phyloP scores from a whole-genome alignment of 371 early-diverging fungal genomes.

The Rhizopus stolonifer region DNA sequence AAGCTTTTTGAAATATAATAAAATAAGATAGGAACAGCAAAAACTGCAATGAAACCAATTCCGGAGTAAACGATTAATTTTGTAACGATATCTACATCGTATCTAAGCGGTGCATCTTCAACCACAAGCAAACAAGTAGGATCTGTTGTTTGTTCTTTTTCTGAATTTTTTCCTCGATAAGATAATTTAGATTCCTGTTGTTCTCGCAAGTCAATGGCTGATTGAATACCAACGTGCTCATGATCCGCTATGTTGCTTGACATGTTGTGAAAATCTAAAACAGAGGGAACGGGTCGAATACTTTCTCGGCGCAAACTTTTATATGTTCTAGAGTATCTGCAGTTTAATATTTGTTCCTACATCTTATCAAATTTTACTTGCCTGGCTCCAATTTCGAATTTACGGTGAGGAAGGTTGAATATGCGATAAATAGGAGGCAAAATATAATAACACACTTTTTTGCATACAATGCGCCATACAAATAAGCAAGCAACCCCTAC shows the following conservation, averaged over 20 bases:
- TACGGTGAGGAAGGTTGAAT: slow-evolving; percentile 61
- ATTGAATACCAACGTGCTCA: slow-evolving; percentile 56
- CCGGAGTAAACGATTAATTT: slow-evolving; percentile 72
- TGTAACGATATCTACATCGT: slow-evolving; percentile 70
- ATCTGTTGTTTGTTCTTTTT: slow-evolving; percentile 23
- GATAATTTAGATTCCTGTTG: slow-evolving; percentile 32
- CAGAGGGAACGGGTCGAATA: slow-evolving; percentile 65
- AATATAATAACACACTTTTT: slow-evolving; percentile 56
- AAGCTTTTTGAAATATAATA: slow-evolving; percentile 23
- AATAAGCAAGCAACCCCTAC: slow-evolving; percentile 59
- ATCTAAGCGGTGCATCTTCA: slow-evolving; percentile 57
- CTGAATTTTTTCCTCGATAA: slow-evolving; percentile 30
- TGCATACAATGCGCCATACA: slow-evolving; percentile 62
- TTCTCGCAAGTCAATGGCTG: slow-evolving; percentile 59
- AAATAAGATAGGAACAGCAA: slow-evolving; percentile 52
- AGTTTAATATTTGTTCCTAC: neutral
- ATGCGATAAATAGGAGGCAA: slow-evolving; percentile 64
- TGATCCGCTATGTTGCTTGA: slow-evolving; percentile 45
- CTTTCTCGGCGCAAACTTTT: slow-evolving; percentile 57
- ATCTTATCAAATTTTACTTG: slow-evolving; percentile 8
- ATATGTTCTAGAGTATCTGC: slow-evolving; percentile 46
- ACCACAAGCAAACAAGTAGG: slow-evolving; percentile 40
- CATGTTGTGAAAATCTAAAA: slow-evolving; percentile 57
- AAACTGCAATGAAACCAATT: slow-evolving; percentile 60
- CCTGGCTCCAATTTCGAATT: slow-evolving; percentile 54